Percentiles rank a stretch among this genome's conserved stretches.
These are phyloP conservation scores for Quercus bicolor DNA, from an alignment of 306 rosid species.

Conservation along the genomic window DNA sequence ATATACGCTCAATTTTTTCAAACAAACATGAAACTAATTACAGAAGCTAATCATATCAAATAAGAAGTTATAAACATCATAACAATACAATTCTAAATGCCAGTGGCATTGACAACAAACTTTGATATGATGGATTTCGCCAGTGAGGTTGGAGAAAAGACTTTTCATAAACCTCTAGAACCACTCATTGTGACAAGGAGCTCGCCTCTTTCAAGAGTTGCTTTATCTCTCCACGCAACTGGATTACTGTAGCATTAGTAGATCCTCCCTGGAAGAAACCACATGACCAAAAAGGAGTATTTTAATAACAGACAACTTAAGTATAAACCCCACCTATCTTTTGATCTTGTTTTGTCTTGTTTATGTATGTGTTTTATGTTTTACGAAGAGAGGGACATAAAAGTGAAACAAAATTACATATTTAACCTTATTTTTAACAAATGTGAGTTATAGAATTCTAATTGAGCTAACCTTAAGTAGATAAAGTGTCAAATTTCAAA, in stretches of 20 bases:
- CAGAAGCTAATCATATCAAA: constrained; percentile 2
- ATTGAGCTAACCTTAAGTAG: too few relatives aligned
- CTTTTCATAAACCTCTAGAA: neutral
- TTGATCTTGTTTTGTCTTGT: too few relatives aligned
- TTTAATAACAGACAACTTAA: constrained; percentile 1
- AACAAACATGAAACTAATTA: neutral
- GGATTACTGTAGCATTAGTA: constrained; percentile 33
- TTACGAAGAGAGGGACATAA: too few relatives aligned
- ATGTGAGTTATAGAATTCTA: too few relatives aligned
- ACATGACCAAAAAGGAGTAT: neutral
- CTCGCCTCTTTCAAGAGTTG: constrained; percentile 71
- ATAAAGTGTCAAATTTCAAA: too few relatives aligned
- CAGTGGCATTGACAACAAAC: neutral
- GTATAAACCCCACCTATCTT: neutral
- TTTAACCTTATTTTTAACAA: too few relatives aligned
- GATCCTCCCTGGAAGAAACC: constrained; percentile 43
- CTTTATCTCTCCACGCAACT: constrained; percentile 59
- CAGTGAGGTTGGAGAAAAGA: neutral
- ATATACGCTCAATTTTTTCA: neutral
- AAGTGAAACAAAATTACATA: too few relatives aligned
- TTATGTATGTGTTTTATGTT: too few relatives aligned
- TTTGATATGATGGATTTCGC: neutral
- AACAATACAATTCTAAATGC: neutral
- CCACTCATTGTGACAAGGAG: constrained; percentile 76
- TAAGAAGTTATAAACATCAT: neutral